Conservation (phyloP, 805 yeast genomes). For the baker's yeast (Saccharomyces cerevisiae) region DNA sequence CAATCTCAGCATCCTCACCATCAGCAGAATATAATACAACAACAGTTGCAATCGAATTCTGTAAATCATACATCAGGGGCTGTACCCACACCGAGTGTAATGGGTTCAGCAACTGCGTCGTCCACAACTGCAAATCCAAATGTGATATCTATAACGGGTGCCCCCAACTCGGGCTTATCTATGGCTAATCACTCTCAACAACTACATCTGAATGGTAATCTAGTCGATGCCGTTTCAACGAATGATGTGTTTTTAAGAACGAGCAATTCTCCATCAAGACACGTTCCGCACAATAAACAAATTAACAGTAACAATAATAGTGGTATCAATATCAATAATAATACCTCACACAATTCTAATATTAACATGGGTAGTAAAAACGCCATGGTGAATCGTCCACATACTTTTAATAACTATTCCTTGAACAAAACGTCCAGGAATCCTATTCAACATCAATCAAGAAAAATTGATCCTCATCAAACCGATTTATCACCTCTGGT, state of each 20-base stretch:
- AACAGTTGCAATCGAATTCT: slow-evolving; percentile 9
- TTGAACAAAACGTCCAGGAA: background rate
- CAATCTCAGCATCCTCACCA: slow-evolving; percentile 4
- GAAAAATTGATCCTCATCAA: background rate
- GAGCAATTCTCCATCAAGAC: slow-evolving; percentile 1
- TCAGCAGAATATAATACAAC: slow-evolving; percentile 10
- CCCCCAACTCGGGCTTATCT: slow-evolving; percentile 1
- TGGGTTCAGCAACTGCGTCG: slow-evolving; percentile 6
- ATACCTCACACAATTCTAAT: slow-evolving; percentile 12
- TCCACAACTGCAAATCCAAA: slow-evolving; percentile 8
- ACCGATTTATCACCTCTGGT: background rate
- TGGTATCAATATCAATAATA: slow-evolving; percentile 16
- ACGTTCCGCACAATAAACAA: background rate
- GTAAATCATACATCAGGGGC: background rate
- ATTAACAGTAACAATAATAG: slow-evolving; percentile 16
- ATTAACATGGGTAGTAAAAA: slow-evolving; percentile 2
- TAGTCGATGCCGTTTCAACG: slow-evolving; percentile 84
- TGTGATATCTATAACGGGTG: slow-evolving; percentile 12
- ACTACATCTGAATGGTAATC: slow-evolving; percentile 36
- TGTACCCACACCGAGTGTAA: background rate
- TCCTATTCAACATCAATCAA: background rate
- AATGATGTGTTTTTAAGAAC: slow-evolving; percentile 75
- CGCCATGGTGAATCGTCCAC: background rate
- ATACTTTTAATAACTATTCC: background rate
- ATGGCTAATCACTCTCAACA: slow-evolving; percentile 5